Conservation (phyloP, 768 basidiomycete genomes). For the Boletus sp. region DNA sequence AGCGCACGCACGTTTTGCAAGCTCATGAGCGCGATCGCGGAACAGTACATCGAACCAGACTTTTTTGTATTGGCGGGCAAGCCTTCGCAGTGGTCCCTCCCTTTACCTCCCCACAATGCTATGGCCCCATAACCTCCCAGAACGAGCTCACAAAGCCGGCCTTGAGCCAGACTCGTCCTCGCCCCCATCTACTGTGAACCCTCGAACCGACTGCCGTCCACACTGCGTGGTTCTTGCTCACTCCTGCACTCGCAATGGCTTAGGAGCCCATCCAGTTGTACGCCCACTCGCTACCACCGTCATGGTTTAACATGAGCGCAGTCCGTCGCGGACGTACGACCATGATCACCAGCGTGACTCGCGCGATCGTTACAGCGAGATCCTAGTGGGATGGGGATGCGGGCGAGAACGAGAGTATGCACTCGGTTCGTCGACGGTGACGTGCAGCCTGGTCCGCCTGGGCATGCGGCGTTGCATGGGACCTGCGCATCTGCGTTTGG, state of each 20-base stretch:
- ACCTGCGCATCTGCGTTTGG: constrained; percentile 19
- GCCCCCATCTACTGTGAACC: constrained; percentile 22
- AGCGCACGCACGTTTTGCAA: constrained; percentile 23
- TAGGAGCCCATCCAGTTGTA: constrained; percentile 24
- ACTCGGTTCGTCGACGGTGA: constrained; percentile 26
- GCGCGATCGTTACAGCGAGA: constrained; percentile 4
- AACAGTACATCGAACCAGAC: constrained; percentile 19
- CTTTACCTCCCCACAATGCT: constrained; percentile 25
- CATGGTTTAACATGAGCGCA: not conserved
- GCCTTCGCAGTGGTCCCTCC: constrained; percentile 23
- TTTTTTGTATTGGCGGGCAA: constrained; percentile 25
- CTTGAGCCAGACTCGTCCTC: constrained; percentile 16
- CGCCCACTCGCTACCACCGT: not conserved
- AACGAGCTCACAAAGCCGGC: constrained; percentile 13
- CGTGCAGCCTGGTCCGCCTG: constrained; percentile 17
- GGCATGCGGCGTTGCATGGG: constrained; percentile 21
- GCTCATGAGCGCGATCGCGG: constrained; percentile 18
- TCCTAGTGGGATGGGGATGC: constrained; percentile 1
- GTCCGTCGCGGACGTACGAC: constrained; percentile 6
- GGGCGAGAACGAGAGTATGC: constrained; percentile 15
- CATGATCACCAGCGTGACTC: constrained; percentile 2
- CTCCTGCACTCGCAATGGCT: constrained; percentile 11
- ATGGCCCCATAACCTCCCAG: constrained; percentile 3
- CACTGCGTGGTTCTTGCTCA: constrained; percentile 17
- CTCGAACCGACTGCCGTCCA: constrained; percentile 16